Evolutionary conservation across 495 filamentous ascomycete species (phyloP), one percentile per base, ranked within the genome.

Genomic region (Xylaria intraflava): DNA sequence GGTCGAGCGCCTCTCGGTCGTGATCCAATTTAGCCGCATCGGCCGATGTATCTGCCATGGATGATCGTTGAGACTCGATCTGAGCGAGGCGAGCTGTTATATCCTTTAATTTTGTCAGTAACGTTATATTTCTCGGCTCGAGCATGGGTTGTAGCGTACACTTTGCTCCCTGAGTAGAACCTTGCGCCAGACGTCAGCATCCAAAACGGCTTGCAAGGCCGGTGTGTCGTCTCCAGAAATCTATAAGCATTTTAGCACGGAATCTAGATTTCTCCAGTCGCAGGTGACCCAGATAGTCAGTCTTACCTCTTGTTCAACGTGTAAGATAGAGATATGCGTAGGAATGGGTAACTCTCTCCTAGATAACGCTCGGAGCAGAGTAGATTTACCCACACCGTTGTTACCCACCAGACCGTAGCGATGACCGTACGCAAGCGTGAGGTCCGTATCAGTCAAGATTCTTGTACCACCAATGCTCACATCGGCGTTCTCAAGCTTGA

Each of bases 301-400:
- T 36, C 72, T 55, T 74, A 93, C 89, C 76, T 99, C 93, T 80
- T 99, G 93, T 66, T 96, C 94, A 44, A 99, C 93, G 77, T 97
- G 93, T 14, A 99, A 77, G 78, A 99, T 99, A 14, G 93, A 96
- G 47, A 99, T 97, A 62, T 99, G 94, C 0, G 85, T 92, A 14
- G 93, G 93, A 67, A 99, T 87, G 9, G 93, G 79, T 43, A 99
- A 77, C 65, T 99, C 93, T 87, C 93, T 83, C 58, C 90, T 83
- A 58, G 92, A 95, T 53, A 99, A 72, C 8, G 94, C 93, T 43
- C 92, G 78, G 45, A 99, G 79, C 46, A 99, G 75, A 12, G 93
- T 99, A 72, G 86, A 90, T 81, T 99, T 99, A 78, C 93, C 93
- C 51, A 99, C 91, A 90, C 93, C 93, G 79, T 99, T 99, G 75